Evolutionary conservation across 768 basidiomycete genomes (phyloP), one percentile per base, ranked within the genome.

Genomic region (Serpula lacrymans): DNA sequence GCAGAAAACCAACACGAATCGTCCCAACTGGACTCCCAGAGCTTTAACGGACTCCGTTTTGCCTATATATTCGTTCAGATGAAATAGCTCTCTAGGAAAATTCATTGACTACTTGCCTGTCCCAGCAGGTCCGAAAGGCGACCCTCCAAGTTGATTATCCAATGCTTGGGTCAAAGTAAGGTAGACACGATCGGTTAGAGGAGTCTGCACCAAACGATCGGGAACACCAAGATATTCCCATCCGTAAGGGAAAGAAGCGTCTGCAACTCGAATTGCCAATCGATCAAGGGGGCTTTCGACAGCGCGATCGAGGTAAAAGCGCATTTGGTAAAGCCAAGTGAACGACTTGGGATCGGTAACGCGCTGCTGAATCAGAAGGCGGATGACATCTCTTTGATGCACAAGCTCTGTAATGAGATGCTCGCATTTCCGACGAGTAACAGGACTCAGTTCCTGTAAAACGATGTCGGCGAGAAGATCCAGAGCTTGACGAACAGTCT

Each of bases 1-100:
- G 60, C 96, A 98, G 70, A 99, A 99, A n/a, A 99, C 96, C 34
- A 99, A 75, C n/a, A 99, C 96, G 55, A 99, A 99, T 26, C 96
- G 84, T 28, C 96, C 96, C 5, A 99, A 80, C 54, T 96, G 94
- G 2, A 97, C 91, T 36, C 96, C 96, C 16, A 99, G 81, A 2
- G 96, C 94, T 64, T 99, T 99, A 59, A 99, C 96, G 2, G 96
- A 98, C 65, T 99, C 96, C 0, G 96, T 99, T 71, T 99, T 99
- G 22, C 94, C 92, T 91, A 51, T 34, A 26, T 14, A 31, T 12
- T 31, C 39, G 31, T 41, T 45, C 10, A 45, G 44, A 18, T 45
- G 39, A 38, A 43, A 41, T 39, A 23, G 25, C 24, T 17, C 17
- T 6, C 27, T 26, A 10, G 42, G 21, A 30, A 38, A 46, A 28